A percentile compares a stretch with the other conserved stretches of the same genome.
Conservation (phyloP, 2,329 filamentous ascomycete genomes). For the Neurospora sp. region DNA sequence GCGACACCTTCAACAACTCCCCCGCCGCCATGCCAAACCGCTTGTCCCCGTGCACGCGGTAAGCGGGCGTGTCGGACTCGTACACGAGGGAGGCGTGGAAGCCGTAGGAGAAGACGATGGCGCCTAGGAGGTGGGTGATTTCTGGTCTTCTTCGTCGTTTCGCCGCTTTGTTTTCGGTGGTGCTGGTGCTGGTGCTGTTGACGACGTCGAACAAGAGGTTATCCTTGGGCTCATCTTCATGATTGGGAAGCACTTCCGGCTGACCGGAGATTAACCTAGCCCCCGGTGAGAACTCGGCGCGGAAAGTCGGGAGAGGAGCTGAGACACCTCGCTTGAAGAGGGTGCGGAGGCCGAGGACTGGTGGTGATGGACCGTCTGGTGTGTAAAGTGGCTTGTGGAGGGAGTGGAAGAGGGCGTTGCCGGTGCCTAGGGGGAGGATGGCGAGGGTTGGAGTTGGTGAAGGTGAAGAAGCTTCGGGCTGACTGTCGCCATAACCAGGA, state of each 20-base stretch:
- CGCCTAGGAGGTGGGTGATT: conserved; percentile 47
- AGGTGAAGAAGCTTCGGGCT: neutral
- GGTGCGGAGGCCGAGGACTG: conserved; percentile 43
- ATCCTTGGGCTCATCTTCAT: neutral
- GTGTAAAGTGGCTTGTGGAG: conserved; percentile 47
- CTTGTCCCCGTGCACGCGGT: conserved; percentile 64
- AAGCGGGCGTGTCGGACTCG: conserved; percentile 77
- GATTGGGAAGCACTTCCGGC: neutral
- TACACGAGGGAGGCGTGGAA: conserved; percentile 83
- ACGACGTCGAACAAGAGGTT: neutral
- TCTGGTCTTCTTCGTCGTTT: conserved; percentile 18
- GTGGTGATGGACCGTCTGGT: conserved; percentile 27
- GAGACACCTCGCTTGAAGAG: conserved; percentile 45
- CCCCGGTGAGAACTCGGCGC: conserved; percentile 49
- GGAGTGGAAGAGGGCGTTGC: conserved; percentile 55
- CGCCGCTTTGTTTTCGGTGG: conserved; percentile 23
- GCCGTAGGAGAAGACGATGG: conserved; percentile 82
- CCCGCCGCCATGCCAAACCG: conserved; percentile 79
- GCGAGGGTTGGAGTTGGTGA: conserved; percentile 34
- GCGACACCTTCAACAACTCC: conserved; percentile 52
- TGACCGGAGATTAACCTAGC: conserved; percentile 34
- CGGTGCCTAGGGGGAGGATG: conserved; percentile 53
- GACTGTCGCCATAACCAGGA: conserved; percentile 6
- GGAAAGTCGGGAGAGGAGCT: conserved; percentile 50
- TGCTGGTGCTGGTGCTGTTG: conserved; percentile 23